Evolutionary conservation across 768 basidiomycete genomes (phyloP), one percentile per base, ranked within the genome.

Genomic region (Termitomyces sp.): DNA sequence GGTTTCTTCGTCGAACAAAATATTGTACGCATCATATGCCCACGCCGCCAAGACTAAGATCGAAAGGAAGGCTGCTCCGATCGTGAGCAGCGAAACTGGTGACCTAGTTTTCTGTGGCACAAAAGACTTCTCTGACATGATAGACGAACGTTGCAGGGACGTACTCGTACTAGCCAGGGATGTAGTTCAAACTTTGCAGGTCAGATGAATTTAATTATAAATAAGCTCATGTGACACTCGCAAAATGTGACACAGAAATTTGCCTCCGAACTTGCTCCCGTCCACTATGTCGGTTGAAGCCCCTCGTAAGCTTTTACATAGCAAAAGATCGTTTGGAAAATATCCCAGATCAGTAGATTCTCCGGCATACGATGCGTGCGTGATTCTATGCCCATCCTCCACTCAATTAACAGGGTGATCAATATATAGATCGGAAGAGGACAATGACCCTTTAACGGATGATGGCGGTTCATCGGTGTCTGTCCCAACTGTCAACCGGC

Each of bases 361-460:
- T 1, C 88, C 88, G 18, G 88, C 88, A 3, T 90, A 90, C 73
- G 88, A 90, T 72, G 88, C 88, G 78, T 84, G 66, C 37, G 62
- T 61, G 20, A 33, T 57, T 47, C 3, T 37, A 48, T 12, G 18
- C 36, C 33, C 62, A 41, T 49, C 16, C n/a, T 41, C 37, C 2
- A 37, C 31, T 30, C 8, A 1, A 20, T 24, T 27, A 20, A 57
- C 20, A 42, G 6, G 34, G n/a, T 30, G 67, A 62, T 42, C n/a
- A 42, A 42, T 63, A 51, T 65, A 58, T 69, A 89, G 88, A 70
- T 91, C 89, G 4, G 89, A 92, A 68, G 91, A 92, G 74, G 91
- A 93, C 81, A 93, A 93, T 69, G 91, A 92, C 70, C 89, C 90
- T 5, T 75, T 90, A 63, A 91, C 89, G 7, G 91, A 92, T 77